Conservation (phyloP, 106 monocot species). For the Dioscorea alata region DNA sequence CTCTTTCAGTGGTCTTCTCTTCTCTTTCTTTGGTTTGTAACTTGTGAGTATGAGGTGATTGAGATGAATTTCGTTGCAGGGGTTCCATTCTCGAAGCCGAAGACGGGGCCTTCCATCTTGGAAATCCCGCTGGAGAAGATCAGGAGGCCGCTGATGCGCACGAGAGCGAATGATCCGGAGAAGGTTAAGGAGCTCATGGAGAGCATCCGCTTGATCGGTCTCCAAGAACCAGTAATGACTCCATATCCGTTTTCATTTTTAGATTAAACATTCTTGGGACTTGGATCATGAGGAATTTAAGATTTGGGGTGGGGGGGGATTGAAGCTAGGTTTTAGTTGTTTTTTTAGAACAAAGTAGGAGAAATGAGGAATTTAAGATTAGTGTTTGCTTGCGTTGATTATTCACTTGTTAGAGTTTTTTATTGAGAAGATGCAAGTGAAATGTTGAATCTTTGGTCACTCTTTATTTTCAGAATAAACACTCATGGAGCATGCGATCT, state of each 20-base stretch:
- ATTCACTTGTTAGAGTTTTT: background rate
- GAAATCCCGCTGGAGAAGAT: conserved; percentile 87
- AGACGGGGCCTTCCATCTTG: conserved; percentile 57
- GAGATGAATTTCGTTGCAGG: conserved; percentile 27
- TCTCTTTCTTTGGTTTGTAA: background rate
- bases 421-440: no score
- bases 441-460: no score
- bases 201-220: conserved; percentile 76
- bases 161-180: conserved; percentile 69
- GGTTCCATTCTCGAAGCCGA: conserved; percentile 61
- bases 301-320: background rate
- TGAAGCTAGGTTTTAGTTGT: background rate
- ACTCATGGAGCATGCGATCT: background rate
- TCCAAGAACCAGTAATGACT: conserved; percentile 76
- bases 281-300: background rate
- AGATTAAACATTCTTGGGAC: background rate
- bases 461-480: background rate
- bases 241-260: background rate
- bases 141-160: conserved; percentile 75
- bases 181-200: conserved; percentile 95
- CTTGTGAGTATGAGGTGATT: background rate
- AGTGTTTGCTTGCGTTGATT: background rate
- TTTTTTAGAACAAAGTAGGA: background rate
- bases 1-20: background rate
- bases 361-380: background rate